A percentile compares a stretch with the other conserved stretches of the same genome.
phyloP scores from a whole-genome alignment of 495 filamentous ascomycete genomes.

The Bombardia bombarda region DNA sequence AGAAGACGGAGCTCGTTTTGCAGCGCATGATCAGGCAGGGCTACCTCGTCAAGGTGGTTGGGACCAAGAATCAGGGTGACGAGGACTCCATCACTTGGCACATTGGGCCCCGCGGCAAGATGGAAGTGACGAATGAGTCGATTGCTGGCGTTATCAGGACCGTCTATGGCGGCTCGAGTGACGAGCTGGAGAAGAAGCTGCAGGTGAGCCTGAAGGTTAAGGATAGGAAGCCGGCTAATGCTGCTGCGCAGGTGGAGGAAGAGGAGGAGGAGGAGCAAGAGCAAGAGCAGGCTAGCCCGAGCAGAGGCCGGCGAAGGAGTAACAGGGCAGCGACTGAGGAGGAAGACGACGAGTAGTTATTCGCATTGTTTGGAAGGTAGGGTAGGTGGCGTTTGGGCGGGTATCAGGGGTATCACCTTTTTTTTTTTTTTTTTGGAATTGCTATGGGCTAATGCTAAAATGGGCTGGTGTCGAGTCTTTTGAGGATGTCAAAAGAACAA shows the following conservation, averaged over 20 bases:
- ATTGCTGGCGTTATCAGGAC: slow-evolving; percentile 62
- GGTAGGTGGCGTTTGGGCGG: neutral
- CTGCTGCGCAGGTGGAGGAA: slow-evolving; percentile 8
- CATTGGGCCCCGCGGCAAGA: slow-evolving; percentile 75
- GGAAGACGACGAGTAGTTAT: neutral
- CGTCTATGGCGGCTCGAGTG: slow-evolving; percentile 42
- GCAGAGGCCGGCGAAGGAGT: slow-evolving; percentile 12
- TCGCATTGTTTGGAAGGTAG: neutral
- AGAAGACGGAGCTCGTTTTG: slow-evolving; percentile 68
- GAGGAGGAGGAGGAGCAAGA: slow-evolving; percentile 8
- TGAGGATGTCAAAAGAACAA: no score
- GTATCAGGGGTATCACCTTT: no score
- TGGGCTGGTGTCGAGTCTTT: no score
- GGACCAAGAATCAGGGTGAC: slow-evolving; percentile 46
- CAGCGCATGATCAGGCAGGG: slow-evolving; percentile 70
- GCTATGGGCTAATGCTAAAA: no score
- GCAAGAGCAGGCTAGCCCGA: slow-evolving; percentile 9
- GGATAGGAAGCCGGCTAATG: slow-evolving; percentile 17
- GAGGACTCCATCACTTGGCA: slow-evolving; percentile 71
- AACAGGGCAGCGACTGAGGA: slow-evolving; percentile 1
- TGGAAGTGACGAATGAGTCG: slow-evolving; percentile 69
- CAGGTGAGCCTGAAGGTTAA: slow-evolving; percentile 46
- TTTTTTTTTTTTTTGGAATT: no score
- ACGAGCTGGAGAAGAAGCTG: slow-evolving; percentile 46
- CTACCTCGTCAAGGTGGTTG: slow-evolving; percentile 68